These are phyloP conservation scores for Mallotus japonicus DNA, from an alignment of 441 rosid genomes.

Conservation along the genomic window DNA sequence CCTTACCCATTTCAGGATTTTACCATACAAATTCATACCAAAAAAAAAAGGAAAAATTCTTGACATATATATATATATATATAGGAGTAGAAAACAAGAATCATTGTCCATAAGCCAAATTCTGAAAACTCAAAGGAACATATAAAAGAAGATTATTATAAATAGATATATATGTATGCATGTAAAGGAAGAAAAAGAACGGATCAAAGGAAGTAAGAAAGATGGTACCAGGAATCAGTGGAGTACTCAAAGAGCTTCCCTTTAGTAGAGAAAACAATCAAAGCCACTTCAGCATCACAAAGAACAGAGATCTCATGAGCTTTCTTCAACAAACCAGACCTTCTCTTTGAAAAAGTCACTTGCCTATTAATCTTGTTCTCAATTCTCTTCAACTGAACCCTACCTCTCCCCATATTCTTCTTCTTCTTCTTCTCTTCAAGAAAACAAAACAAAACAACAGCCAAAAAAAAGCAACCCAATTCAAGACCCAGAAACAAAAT, in stretches of 20 bases:
- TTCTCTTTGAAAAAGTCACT: slow-evolving; percentile 84
- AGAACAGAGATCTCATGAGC: slow-evolving; percentile 93
- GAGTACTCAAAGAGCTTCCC: slow-evolving; percentile 86
- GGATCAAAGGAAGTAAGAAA: neutral
- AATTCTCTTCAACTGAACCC: slow-evolving; percentile 88
- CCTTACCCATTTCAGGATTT: neutral
- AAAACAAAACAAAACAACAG: neutral
- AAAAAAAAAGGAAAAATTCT: neutral
- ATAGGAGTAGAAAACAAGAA: no score
- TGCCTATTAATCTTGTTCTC: slow-evolving; percentile 94
- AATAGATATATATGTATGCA: neutral
- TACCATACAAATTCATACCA: neutral
- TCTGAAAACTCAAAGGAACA: neutral
- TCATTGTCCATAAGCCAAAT: no score
- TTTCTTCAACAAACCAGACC: slow-evolving; percentile 83
- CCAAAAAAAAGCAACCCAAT: no score
- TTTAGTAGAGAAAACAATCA: slow-evolving; percentile 79
- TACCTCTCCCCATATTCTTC: slow-evolving; percentile 76
- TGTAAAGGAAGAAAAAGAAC: no score
- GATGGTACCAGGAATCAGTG: slow-evolving; percentile 66
- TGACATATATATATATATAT: no score
- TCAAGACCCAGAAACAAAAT: neutral
- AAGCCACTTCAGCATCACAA: slow-evolving; percentile 86
- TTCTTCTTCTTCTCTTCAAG: neutral
- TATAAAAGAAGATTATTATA: neutral